Evolutionary conservation across 805 yeast genomes (phyloP).

Genomic region (Candida orba): DNA sequence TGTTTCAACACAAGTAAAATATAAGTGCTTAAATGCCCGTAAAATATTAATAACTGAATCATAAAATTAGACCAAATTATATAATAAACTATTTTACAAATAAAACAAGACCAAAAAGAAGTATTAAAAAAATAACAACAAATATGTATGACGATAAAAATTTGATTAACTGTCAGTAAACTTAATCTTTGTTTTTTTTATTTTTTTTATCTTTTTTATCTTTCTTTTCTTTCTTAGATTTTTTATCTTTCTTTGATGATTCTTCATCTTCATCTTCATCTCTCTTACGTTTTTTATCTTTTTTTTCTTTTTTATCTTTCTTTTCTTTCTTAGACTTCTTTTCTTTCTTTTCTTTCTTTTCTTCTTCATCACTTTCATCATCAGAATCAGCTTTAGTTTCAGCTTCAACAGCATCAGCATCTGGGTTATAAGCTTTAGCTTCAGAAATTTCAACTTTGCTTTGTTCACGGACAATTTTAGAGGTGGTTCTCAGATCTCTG

Average conservation of each 20-base stretch:
- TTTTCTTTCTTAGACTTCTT: slow-evolving; percentile 30
- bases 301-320: slow-evolving; percentile 4
- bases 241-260: slow-evolving; percentile 1
- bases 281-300: slow-evolving; percentile 23
- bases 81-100: slow-evolving; percentile 6
- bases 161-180: background rate
- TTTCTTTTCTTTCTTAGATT: slow-evolving; percentile 5
- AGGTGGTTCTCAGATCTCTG: slow-evolving; percentile 87
- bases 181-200: slow-evolving; percentile 7
- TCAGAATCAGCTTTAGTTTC: slow-evolving; percentile 31
- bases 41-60: background rate
- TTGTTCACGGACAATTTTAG: slow-evolving; percentile 73
- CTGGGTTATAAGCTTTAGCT: slow-evolving; percentile 86
- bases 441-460: slow-evolving; percentile 83
- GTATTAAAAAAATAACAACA: background rate
- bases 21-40: background rate
- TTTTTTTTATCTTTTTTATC: slow-evolving; percentile 5
- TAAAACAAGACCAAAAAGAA: background rate
- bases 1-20: too few relatives aligned
- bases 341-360: slow-evolving; percentile 26
- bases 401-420: slow-evolving; percentile 71
- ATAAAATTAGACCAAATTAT: too few relatives aligned
- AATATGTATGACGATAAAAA: background rate
- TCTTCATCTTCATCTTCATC: slow-evolving; percentile 10
- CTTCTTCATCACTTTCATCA: slow-evolving; percentile 31